A percentile compares a stretch with the other conserved stretches of the same genome.
Conservation (phyloP, 495 filamentous ascomycete species). For the Cryomyces minteri region DNA sequence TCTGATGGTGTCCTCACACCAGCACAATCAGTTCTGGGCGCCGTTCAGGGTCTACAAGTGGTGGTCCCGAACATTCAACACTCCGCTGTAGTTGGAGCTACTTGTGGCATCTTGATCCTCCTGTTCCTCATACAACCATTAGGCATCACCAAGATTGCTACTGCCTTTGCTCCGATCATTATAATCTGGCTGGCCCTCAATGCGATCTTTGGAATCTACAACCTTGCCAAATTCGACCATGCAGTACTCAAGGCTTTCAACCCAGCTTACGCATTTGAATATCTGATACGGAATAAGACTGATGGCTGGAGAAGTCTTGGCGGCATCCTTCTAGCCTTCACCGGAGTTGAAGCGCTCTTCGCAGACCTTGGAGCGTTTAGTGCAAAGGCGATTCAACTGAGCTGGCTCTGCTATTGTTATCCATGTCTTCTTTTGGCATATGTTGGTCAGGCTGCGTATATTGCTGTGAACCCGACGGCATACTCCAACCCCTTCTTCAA, state of each 20-base stretch:
- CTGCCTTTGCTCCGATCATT: slow-evolving; percentile 51
- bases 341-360: slow-evolving; percentile 57
- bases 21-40: slow-evolving; percentile 50
- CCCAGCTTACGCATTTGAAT: slow-evolving; percentile 7
- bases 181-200: slow-evolving; percentile 59
- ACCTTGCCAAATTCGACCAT: slow-evolving; percentile 7
- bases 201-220: slow-evolving; percentile 46
- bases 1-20: slow-evolving; percentile 24
- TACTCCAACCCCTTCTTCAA: slow-evolving; percentile 55
- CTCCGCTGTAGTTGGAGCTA: slow-evolving; percentile 42
- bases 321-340: slow-evolving; percentile 50
- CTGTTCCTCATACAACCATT: slow-evolving; percentile 55
- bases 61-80: slow-evolving; percentile 27
- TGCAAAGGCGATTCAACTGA: slow-evolving; percentile 40
- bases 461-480: slow-evolving; percentile 36
- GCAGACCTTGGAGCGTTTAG: slow-evolving; percentile 54
- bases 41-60: slow-evolving; percentile 45
- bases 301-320: slow-evolving; percentile 48
- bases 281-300: slow-evolving; percentile 18
- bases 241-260: slow-evolving; percentile 11
- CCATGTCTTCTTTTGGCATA: slow-evolving; percentile 54
- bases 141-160: slow-evolving; percentile 45
- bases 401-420: slow-evolving; percentile 43
- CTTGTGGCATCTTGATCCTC: slow-evolving; percentile 48
- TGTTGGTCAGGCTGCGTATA: slow-evolving; percentile 53